Percentiles rank a stretch among this genome's conserved stretches.
Evolutionary conservation across 345 rosid genomes (phyloP).

Genomic region (Eucalyptus erythrocorys): DNA sequence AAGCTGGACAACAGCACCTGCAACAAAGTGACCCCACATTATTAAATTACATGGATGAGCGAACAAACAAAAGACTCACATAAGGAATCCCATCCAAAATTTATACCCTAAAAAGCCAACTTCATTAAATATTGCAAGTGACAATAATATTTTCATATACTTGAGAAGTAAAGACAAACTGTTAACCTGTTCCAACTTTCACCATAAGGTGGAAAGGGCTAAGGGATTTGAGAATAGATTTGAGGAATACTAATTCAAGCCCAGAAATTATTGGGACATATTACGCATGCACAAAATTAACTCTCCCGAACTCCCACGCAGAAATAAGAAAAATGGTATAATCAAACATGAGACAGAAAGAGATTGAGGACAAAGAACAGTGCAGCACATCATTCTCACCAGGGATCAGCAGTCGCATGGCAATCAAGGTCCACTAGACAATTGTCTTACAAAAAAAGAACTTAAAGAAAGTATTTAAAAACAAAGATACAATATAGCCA

Average conservation of each 20-base stretch:
- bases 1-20: constrained; percentile 64
- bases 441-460: background rate
- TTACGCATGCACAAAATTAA: background rate
- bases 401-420: background rate
- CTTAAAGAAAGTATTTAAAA: background rate
- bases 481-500: background rate
- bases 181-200: background rate
- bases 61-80: background rate
- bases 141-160: background rate
- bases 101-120: background rate
- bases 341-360: background rate
- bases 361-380: background rate
- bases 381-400: background rate
- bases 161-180: background rate
- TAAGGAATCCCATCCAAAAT: background rate
- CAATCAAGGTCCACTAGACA: background rate
- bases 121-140: background rate
- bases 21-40: background rate
- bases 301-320: background rate
- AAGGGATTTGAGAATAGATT: background rate
- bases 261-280: background rate
- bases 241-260: background rate
- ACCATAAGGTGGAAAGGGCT: background rate
- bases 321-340: background rate
- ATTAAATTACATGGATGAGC: background rate